Percentiles rank a stretch among this genome's conserved stretches.
Evolutionary conservation across 805 yeast species (phyloP).

Genomic region (Wickerhamomyces ciferrii): DNA sequence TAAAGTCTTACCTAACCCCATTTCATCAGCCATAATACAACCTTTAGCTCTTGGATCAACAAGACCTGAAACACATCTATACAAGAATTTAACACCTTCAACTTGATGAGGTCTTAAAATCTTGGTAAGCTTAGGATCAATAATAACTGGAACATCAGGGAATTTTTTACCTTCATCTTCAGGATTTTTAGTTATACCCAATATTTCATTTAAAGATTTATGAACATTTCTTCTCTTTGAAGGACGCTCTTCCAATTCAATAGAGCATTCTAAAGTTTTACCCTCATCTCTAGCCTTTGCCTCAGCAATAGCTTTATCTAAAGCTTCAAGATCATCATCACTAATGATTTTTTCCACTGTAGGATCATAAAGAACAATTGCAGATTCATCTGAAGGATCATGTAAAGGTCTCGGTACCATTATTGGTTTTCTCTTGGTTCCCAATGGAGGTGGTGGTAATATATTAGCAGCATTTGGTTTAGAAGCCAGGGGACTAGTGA

Average conservation of each 20-base stretch:
- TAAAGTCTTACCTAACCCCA: conserved; percentile 90
- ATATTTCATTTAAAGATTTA: conserved; percentile 69
- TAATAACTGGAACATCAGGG: conserved; percentile 92
- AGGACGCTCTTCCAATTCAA: conserved; percentile 9
- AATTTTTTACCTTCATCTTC: conserved; percentile 45
- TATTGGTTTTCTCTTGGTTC: conserved; percentile 64
- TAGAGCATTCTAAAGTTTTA: conserved; percentile 19
- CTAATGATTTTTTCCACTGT: conserved; percentile 57
- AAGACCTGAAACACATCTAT: conserved; percentile 86
- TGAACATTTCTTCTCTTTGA: conserved; percentile 39
- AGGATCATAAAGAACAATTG: conserved; percentile 93
- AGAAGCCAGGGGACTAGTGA: conserved; percentile 55
- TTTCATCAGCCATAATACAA: conserved; percentile 97
- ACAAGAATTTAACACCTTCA: conserved; percentile 89
- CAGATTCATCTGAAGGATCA: conserved; percentile 90
- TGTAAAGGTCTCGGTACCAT: conserved; percentile 90
- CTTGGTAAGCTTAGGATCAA: conserved; percentile 83
- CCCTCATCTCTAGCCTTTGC: conserved; percentile 25
- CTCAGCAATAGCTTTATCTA: conserved; percentile 25
- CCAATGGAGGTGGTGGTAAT: conserved; percentile 74
- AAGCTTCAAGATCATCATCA: conserved; percentile 22
- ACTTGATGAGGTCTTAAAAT: conserved; percentile 93
- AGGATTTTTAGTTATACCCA: conserved; percentile 60
- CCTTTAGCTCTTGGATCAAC: conserved; percentile 83
- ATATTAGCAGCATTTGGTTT: conserved; percentile 17